Base-by-base conservation (phyloP, 306 rosid genomes). In the Dryas drummondii region DNA sequence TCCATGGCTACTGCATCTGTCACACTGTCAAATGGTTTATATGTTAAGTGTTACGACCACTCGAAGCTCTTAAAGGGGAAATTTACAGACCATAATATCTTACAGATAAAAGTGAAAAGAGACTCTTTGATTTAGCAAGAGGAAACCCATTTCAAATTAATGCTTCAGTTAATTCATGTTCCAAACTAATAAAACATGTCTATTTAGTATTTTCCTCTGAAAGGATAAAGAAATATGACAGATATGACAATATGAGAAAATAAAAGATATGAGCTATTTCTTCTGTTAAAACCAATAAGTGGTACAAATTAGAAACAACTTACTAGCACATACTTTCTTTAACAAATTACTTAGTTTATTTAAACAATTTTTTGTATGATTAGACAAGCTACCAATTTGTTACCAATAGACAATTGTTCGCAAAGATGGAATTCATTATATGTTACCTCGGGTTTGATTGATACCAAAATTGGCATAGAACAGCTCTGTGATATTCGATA, bases 1-100 rank as follows among this genome's bases (percentile, higher is more conserved):
- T 94, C 98, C 92, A 92, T 94, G 86, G 80, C 97, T 73, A 94
- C 86, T 56, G 80, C 88, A 89, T 90, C 93, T 49, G 97, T 94
- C 80, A 94, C 66, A 79, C 99, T 94, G 96, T 79, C 88, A 87
- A 77, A 83, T 74, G 76, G 73, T 81, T 85, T 66, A 79, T 64
- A 68, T 9, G 78, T 72, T 84, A 78, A 83, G 78, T 17, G 46
- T 49, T 5, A 51, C 2, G 14, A 27, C 11, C 40, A 55, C 59
- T 70, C 68, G 17, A 57, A 58, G 57, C 15, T 5, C 14, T 60
- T 13, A 7, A 9, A 50, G 9, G 9, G 4, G 40, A 55, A 75
- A n/a, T 2, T 60, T 27, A 15, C 3, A 66, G 61, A 37, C 61
- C 26, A 54, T 53, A 70, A 49, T 47, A 73, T 59, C 22, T 66